These are phyloP conservation scores for Tolypocladium cylindrosporum DNA, from an alignment of 2,329 filamentous ascomycete genomes.

Conservation along the genomic window DNA sequence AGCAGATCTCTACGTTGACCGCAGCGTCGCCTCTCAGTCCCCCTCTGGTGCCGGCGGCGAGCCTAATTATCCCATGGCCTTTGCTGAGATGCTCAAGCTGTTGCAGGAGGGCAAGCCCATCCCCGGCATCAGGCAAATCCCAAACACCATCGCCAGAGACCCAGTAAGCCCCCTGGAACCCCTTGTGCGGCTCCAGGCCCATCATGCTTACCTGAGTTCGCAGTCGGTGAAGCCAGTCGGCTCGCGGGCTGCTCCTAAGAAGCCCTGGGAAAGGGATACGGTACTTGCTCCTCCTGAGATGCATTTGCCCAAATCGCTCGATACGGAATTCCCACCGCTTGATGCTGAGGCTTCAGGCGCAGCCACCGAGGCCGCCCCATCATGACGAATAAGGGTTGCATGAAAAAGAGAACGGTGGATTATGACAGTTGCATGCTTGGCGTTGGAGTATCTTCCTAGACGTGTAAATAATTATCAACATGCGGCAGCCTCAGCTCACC, in stretches of 20 bases:
- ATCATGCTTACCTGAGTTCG: background rate
- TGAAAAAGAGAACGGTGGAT: background rate
- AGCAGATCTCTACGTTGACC: constrained; percentile 34
- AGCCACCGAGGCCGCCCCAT: background rate
- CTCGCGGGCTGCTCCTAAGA: constrained; percentile 35
- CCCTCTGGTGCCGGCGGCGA: constrained; percentile 24
- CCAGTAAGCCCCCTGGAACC: constrained; percentile 38
- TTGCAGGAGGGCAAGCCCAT: constrained; percentile 75
- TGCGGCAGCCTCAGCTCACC: background rate
- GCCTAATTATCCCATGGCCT: constrained; percentile 70
- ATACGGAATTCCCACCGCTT: constrained; percentile 25
- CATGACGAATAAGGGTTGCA: background rate
- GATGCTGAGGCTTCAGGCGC: constrained; percentile 15
- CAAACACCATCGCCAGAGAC: constrained; percentile 64
- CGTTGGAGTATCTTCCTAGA: background rate
- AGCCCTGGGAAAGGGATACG: constrained; percentile 69
- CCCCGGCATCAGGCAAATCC: constrained; percentile 80
- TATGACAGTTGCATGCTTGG: background rate
- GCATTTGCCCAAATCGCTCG: constrained; percentile 16
- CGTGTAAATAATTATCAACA: background rate
- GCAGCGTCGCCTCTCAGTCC: constrained; percentile 14
- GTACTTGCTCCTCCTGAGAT: constrained; percentile 8
- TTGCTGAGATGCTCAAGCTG: constrained; percentile 77
- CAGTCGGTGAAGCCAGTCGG: constrained; percentile 39
- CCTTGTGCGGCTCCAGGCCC: background rate